Evolutionary conservation across 2,329 filamentous ascomycete genomes (phyloP).

Genomic region (Fusarium citri): DNA sequence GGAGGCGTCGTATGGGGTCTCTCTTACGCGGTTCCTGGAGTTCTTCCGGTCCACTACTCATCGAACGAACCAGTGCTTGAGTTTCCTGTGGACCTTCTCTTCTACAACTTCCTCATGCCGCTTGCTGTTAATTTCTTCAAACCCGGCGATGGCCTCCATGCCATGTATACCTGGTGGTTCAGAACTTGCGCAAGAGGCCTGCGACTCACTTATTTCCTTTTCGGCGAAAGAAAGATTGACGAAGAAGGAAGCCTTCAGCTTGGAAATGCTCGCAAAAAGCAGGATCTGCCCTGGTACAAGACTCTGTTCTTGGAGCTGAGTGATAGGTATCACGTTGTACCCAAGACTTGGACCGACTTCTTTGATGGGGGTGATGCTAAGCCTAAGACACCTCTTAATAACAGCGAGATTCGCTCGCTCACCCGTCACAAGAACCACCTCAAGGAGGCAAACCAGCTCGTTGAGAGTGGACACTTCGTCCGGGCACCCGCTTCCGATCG

Average conservation of each 20-base stretch:
- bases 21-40: constrained; percentile 71
- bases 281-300: constrained; percentile 54
- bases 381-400: constrained; percentile 52
- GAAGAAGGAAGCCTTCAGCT: constrained; percentile 80
- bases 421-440: constrained; percentile 58
- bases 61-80: constrained; percentile 92
- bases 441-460: constrained; percentile 64
- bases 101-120: constrained; percentile 97
- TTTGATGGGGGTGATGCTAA: constrained; percentile 62
- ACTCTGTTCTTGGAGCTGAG: constrained; percentile 61
- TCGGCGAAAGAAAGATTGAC: constrained; percentile 82
- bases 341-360: constrained; percentile 68
- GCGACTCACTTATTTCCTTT: constrained; percentile 91
- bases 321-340: constrained; percentile 56
- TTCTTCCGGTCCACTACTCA: constrained; percentile 93
- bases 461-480: constrained; percentile 83
- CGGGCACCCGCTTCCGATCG: constrained; percentile 95
- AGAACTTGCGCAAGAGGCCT: constrained; percentile 82
- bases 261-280: constrained; percentile 48
- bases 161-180: constrained; percentile 97
- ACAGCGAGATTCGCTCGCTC: constrained; percentile 52
- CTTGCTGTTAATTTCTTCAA: constrained; percentile 85
- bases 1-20: constrained; percentile 97
- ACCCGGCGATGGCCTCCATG: constrained; percentile 84
- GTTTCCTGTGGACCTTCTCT: constrained; percentile 92